A percentile compares a stretch with the other conserved stretches of the same genome.
Evolutionary conservation across 129 eudicot genomes (phyloP).

Genomic region (Escallonia rubra): DNA sequence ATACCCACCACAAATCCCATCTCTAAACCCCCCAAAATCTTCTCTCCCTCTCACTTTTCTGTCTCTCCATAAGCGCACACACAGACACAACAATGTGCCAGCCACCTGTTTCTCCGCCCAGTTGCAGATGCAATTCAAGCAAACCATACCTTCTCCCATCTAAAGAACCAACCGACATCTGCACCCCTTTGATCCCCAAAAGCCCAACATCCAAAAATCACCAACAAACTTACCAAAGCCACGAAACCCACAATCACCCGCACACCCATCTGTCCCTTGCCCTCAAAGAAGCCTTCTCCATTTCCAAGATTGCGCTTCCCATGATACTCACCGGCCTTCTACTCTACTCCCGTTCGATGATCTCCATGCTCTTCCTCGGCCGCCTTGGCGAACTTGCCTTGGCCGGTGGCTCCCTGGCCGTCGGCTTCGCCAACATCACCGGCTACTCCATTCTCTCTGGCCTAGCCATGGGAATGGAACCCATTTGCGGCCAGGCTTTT

Average conservation of each 20-base stretch:
- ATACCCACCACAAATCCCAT: conserved; percentile 20
- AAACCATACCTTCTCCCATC: conserved; percentile 23
- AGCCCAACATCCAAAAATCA: neutral
- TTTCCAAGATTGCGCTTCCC: conserved; percentile 57
- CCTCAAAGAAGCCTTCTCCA: conserved; percentile 37
- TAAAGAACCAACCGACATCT: conserved; percentile 23
- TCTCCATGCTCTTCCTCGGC: conserved; percentile 83
- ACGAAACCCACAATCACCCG: neutral
- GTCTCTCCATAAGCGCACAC: conserved; percentile 10
- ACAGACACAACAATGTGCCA: conserved; percentile 43
- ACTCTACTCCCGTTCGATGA: conserved; percentile 78
- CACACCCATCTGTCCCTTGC: conserved; percentile 29
- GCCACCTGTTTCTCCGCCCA: conserved; percentile 30
- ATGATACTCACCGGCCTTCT: conserved; percentile 79
- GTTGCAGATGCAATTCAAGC: conserved; percentile 28
- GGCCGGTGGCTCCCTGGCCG: conserved; percentile 79
- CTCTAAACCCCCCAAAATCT: conserved; percentile 30
- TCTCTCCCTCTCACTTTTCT: conserved; percentile 25
- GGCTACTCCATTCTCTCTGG: conserved; percentile 90
- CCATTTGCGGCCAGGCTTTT: conserved; percentile 85
- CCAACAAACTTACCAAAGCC: neutral
- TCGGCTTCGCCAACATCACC: conserved; percentile 83
- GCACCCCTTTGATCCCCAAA: conserved; percentile 47
- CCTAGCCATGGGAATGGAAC: conserved; percentile 87
- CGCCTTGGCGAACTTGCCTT: conserved; percentile 60